phyloP scores from a whole-genome alignment of 2,329 filamentous ascomycete species.

The Calycina marina region DNA sequence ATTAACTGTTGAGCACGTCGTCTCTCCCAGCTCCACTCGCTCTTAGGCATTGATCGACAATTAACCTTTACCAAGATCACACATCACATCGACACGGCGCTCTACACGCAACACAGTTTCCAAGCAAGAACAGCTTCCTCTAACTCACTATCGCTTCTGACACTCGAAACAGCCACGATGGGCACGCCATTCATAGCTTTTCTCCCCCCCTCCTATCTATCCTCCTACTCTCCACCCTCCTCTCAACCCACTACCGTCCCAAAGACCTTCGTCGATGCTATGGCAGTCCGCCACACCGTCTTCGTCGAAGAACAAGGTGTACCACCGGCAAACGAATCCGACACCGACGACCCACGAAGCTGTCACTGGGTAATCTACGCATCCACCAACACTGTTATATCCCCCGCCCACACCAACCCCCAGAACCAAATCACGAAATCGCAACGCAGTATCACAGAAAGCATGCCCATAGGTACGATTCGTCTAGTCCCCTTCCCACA shows the following conservation, averaged over 20 bases:
- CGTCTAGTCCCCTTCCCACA: constrained; percentile 46
- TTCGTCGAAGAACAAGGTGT: constrained; percentile 46
- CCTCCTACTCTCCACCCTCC: constrained; percentile 31
- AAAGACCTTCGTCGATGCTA: constrained; percentile 44
- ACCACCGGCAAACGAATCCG: constrained; percentile 56
- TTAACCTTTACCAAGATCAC: no score
- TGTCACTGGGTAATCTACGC: constrained; percentile 59
- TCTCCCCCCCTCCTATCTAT: constrained; percentile 30
- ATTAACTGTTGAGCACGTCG: no score
- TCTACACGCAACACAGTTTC: no score
- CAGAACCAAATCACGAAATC: constrained; percentile 27
- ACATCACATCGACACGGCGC: no score
- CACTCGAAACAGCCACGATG: no score
- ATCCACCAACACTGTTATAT: constrained; percentile 35
- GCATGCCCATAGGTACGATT: constrained; percentile 18
- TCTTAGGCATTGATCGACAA: no score
- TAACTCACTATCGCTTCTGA: no score
- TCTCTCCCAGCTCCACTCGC: no score
- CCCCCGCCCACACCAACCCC: constrained; percentile 30
- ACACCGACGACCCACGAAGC: constrained; percentile 62
- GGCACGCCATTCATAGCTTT: constrained; percentile 20
- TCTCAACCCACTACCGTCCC: constrained; percentile 34
- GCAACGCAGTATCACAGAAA: constrained; percentile 28
- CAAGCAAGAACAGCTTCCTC: not conserved
- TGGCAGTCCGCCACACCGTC: constrained; percentile 45